These are phyloP conservation scores for Nicotiana sylvestris DNA, from an alignment of 257 asterid genomes.

Conservation along the genomic window DNA sequence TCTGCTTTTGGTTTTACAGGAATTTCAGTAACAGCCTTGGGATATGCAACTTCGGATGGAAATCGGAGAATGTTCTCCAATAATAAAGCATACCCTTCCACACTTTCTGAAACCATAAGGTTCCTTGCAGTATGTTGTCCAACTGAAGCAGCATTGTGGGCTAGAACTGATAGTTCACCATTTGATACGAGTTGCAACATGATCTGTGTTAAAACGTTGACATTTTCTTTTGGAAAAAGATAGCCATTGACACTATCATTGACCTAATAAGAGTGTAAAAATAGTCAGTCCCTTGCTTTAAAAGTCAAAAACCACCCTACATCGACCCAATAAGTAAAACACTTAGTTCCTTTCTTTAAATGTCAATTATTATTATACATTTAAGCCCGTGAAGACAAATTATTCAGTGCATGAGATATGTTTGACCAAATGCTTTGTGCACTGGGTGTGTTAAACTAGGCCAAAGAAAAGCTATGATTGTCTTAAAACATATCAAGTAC, in stretches of 20 bases:
- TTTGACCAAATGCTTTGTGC: constrained; percentile 1
- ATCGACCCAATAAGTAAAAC: not conserved
- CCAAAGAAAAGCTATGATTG: not conserved
- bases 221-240: constrained; percentile 62
- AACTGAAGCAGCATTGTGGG: constrained; percentile 52
- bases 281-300: constrained; percentile 26
- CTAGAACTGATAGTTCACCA: constrained; percentile 67
- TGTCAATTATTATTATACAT: not conserved
- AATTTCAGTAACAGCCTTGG: constrained; percentile 41
- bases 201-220: constrained; percentile 38
- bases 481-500: not conserved
- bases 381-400: not conserved
- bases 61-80: constrained; percentile 63
- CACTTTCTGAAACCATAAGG: constrained; percentile 73
- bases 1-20: constrained; percentile 51
- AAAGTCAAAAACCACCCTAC: constrained; percentile 9
- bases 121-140: constrained; percentile 67
- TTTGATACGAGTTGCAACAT: constrained; percentile 62
- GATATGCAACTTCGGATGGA: constrained; percentile 73
- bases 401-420: constrained; percentile 4
- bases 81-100: constrained; percentile 70
- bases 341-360: not conserved
- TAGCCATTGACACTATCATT: constrained; percentile 71
- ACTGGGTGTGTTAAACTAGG: not conserved
- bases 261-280: constrained; percentile 40